Conservation (phyloP, 2,329 filamentous ascomycete genomes). For the Talaromyces sp. region DNA sequence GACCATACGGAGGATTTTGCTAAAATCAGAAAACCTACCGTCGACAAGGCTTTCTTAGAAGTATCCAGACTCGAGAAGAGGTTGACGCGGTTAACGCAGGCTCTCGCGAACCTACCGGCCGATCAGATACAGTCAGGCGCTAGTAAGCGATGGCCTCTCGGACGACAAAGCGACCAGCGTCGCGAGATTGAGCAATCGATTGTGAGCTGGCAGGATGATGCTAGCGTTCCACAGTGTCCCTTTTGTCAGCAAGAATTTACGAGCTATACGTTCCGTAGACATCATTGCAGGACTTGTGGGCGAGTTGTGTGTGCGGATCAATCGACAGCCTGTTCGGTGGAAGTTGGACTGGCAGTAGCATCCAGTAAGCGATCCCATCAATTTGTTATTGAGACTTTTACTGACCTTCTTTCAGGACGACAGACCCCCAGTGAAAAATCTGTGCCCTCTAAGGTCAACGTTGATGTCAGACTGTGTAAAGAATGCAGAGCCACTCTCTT, state of each 20-base stretch:
- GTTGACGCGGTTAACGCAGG: constrained; percentile 79
- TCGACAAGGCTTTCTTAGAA: constrained; percentile 83
- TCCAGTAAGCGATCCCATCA: constrained; percentile 48
- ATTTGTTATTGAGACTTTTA: background rate
- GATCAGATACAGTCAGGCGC: constrained; percentile 56
- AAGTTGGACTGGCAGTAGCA: constrained; percentile 75
- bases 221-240: constrained; percentile 73
- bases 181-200: constrained; percentile 86
- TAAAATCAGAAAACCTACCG: constrained; percentile 66
- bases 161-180: constrained; percentile 68
- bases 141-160: constrained; percentile 49
- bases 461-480: constrained; percentile 88
- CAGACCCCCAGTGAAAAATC: constrained; percentile 41
- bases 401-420: constrained; percentile 12
- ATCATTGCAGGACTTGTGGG: constrained; percentile 93
- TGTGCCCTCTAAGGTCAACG: constrained; percentile 54
- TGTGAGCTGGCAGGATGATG: constrained; percentile 92
- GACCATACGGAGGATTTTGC: constrained; percentile 72
- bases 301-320: constrained; percentile 88
- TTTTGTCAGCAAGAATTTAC: constrained; percentile 97
- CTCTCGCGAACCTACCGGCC: constrained; percentile 71
- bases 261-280: constrained; percentile 84
- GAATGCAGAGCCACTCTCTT: constrained; percentile 75
- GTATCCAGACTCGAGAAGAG: constrained; percentile 87
- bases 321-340: constrained; percentile 76